These are phyloP conservation scores for Radiomyces spectabilis DNA, from an alignment of 192 early-diverging fungal species.

Conservation along the genomic window DNA sequence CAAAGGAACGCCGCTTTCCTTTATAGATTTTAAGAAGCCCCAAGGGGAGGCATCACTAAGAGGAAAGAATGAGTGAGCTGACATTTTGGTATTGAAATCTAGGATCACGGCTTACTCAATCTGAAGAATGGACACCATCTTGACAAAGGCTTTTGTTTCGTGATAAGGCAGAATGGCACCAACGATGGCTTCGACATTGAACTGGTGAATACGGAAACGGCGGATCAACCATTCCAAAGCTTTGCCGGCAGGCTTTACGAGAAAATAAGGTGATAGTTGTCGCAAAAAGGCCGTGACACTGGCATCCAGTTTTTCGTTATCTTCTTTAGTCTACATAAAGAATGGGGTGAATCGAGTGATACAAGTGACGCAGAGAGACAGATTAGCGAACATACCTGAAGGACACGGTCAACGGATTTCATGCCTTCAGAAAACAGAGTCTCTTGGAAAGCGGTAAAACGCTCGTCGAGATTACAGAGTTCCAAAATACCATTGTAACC, in stretches of 20 bases:
- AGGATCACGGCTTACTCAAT: constrained; percentile 40
- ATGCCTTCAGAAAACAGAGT: constrained; percentile 77
- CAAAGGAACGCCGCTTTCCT: constrained; percentile 49
- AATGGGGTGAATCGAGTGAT: neutral
- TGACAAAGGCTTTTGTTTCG: constrained; percentile 82
- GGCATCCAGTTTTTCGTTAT: constrained; percentile 73
- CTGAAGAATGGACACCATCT: constrained; percentile 68
- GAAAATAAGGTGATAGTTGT: constrained; percentile 77
- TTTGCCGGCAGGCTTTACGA: constrained; percentile 80
- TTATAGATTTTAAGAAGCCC: constrained; percentile 50
- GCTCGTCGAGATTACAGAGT: constrained; percentile 54
- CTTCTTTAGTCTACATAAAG: constrained; percentile 56
- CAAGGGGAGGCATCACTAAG: constrained; percentile 42
- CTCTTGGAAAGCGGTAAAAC: constrained; percentile 57
- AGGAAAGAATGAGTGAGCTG: neutral
- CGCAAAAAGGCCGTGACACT: constrained; percentile 67
- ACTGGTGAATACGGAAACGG: constrained; percentile 79
- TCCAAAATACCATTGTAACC: constrained; percentile 74
- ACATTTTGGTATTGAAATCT: neutral
- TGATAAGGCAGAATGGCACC: constrained; percentile 87
- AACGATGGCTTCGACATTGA: constrained; percentile 75
- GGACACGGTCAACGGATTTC: constrained; percentile 72
- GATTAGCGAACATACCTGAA: constrained; percentile 38
- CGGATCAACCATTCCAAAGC: constrained; percentile 90
- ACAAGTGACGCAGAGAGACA: neutral